phyloP scores from a whole-genome alignment of 345 rosid species.

The Mallotus nudiflorus region DNA sequence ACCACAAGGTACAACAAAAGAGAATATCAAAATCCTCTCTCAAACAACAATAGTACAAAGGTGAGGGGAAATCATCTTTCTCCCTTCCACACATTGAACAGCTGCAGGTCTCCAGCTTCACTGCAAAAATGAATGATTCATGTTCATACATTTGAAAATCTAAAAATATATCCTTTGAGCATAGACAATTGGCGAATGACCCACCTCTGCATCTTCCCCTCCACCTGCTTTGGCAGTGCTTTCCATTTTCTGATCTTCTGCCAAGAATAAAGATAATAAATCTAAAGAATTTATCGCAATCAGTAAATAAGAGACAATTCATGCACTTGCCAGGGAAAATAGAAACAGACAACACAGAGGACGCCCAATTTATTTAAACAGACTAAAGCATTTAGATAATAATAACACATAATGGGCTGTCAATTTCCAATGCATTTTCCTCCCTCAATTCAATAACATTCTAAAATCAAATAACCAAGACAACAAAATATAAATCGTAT shows the following conservation, averaged over 20 bases:
- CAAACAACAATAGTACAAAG: slow-evolving; percentile 10
- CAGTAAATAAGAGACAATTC: neutral
- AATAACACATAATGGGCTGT: neutral
- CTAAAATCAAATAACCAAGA: too few species aligned
- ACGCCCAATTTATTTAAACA: neutral
- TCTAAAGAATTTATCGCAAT: neutral
- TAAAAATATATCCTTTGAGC: neutral
- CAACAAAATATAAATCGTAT: too few species aligned
- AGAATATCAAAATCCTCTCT: slow-evolving; percentile 6
- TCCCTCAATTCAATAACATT: neutral
- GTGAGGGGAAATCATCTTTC: slow-evolving; percentile 12
- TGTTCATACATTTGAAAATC: neutral
- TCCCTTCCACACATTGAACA: slow-evolving; percentile 4
- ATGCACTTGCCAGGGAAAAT: neutral
- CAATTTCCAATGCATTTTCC: neutral
- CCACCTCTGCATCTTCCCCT: slow-evolving; percentile 24
- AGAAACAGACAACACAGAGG: neutral
- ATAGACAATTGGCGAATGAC: neutral
- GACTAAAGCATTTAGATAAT: neutral
- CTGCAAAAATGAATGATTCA: slow-evolving; percentile 6
- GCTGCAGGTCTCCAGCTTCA: neutral
- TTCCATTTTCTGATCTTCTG: slow-evolving; percentile 28
- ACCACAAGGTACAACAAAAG: slow-evolving; percentile 12
- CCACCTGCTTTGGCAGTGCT: slow-evolving; percentile 16
- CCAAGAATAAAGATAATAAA: neutral